Base-by-base conservation (phyloP, 2,329 filamentous ascomycete genomes). In the Trichoderma sp. region DNA sequence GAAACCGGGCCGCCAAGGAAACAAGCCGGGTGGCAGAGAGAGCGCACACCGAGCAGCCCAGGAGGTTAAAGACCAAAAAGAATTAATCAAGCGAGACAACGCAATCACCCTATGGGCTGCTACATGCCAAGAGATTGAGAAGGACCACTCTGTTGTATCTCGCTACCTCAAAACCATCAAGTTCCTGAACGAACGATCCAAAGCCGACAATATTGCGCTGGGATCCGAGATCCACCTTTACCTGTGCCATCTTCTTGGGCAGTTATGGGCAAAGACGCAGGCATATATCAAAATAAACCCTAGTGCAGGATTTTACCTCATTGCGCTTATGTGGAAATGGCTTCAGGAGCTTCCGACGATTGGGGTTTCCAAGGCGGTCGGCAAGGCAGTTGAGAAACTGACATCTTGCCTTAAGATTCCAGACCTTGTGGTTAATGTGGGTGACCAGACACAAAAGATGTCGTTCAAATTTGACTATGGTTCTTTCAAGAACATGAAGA, bases 81-180 rank as follows among this genome's bases (percentile, higher is more conserved):
- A 27, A 4, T 64, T 60, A 11, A 31, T 11, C 31, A 76, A 71
- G 56, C 71, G 45, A 21, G 24, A 53, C 7, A 69, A 11, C 33
- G 50, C 14, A 11, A 21, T 45, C 56, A 14, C 71, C 4, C 27
- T 69, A 8, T 76, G 75, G 75, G 27, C 18, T 6, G 3, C 9
- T 12, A 75, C 21, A 18, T 74, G 64, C 50, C 12, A 21, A 31
- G 84, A 86, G 45, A 84, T 91, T 11, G 85, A 89, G 50, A 86
- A 85, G 27, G 86, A 88, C 73, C 75, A 76, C 2, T 83, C 85
- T 56, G 79, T 86, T 11, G 80, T 85, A 11, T 83, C 82, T 33
- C 85, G 87, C 66, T 91, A 89, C 77, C 80, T 84, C 29, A 88
- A 87, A 76, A 84, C 86, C 0, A 83, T 86, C 60, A 86, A 86